Evolutionary conservation across 148 eudicot species (phyloP).

Genomic region (Cornus florida): DNA sequence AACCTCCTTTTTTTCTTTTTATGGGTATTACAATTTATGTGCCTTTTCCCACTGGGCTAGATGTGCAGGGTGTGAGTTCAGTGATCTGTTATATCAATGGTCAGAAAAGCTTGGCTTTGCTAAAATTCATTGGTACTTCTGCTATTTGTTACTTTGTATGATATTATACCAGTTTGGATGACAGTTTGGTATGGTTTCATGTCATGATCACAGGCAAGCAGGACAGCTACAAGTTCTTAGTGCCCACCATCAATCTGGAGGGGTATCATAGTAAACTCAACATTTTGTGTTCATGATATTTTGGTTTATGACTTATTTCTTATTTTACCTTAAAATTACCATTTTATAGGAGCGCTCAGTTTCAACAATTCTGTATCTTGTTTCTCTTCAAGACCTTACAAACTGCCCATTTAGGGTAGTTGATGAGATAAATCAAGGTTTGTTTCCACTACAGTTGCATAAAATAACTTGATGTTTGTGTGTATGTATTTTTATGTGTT

Average conservation of each 20-base stretch:
- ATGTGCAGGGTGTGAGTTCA: background rate
- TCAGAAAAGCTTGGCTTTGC: background rate
- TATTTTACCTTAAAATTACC: slow-evolving; percentile 11
- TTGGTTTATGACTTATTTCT: slow-evolving; percentile 15
- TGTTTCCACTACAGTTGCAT: background rate
- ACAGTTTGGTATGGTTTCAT: slow-evolving; percentile 7
- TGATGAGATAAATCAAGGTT: slow-evolving; percentile 99
- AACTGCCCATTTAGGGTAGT: slow-evolving; percentile 98
- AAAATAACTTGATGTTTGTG: background rate
- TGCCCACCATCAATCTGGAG: slow-evolving; percentile 99
- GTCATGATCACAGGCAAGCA: slow-evolving; percentile 68
- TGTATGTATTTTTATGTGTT: background rate
- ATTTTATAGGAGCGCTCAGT: slow-evolving; percentile 93
- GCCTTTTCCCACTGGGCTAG: background rate
- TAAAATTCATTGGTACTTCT: background rate
- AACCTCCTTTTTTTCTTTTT: too few relatives aligned
- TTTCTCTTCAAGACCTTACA: slow-evolving; percentile 96
- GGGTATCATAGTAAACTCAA: slow-evolving; percentile 48
- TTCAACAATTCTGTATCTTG: slow-evolving; percentile 94
- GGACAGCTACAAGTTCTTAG: slow-evolving; percentile 96
- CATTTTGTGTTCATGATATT: slow-evolving; percentile 8
- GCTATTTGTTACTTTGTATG: background rate
- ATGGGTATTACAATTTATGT: too few relatives aligned
- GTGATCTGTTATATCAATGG: background rate
- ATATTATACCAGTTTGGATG: background rate